phyloP scores from a whole-genome alignment of 1,139 yeast species.

The Yamadazyma buinensis region DNA sequence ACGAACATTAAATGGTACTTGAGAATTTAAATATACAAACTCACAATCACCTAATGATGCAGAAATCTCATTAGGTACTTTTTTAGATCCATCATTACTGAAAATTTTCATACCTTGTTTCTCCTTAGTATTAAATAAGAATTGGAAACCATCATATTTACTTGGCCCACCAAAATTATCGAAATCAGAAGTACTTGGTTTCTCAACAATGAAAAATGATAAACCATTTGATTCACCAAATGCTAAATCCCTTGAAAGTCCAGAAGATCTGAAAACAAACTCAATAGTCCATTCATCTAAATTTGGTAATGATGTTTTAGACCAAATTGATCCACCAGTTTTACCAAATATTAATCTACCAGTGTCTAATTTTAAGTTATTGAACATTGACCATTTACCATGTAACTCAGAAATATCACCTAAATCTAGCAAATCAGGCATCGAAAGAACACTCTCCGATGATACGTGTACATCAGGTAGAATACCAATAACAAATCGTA shows the following conservation, averaged over 20 bases:
- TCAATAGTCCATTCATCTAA: conserved; percentile 57
- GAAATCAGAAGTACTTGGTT: conserved; percentile 20
- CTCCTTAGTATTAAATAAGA: conserved; percentile 46
- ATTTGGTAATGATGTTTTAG: conserved; percentile 28
- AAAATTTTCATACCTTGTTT: conserved; percentile 54
- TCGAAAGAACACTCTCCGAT: conserved; percentile 17
- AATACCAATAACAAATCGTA: conserved; percentile 1
- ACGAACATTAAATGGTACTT: conserved; percentile 67
- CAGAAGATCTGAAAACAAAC: conserved; percentile 56
- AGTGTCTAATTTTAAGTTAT: conserved; percentile 28
- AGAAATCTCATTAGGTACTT: conserved; percentile 21
- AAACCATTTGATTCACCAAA: conserved; percentile 41
- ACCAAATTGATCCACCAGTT: conserved; percentile 50
- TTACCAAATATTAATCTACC: conserved; percentile 40
- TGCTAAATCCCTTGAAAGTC: conserved; percentile 27
- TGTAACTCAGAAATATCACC: conserved; percentile 20
- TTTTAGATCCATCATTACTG: conserved; percentile 51
- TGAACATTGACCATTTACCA: conserved; percentile 27
- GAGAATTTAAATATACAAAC: conserved; percentile 58
- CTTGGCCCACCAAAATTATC: conserved; percentile 49
- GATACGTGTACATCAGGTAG: conserved; percentile 3
- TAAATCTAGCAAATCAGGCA: conserved; percentile 30
- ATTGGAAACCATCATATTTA: conserved; percentile 58
- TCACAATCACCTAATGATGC: conserved; percentile 52
- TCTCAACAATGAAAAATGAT: conserved; percentile 43